A percentile compares a stretch with the other conserved stretches of the same genome.
phyloP scores from a whole-genome alignment of 805 yeast species.

The Candida pseudofarinosa region DNA sequence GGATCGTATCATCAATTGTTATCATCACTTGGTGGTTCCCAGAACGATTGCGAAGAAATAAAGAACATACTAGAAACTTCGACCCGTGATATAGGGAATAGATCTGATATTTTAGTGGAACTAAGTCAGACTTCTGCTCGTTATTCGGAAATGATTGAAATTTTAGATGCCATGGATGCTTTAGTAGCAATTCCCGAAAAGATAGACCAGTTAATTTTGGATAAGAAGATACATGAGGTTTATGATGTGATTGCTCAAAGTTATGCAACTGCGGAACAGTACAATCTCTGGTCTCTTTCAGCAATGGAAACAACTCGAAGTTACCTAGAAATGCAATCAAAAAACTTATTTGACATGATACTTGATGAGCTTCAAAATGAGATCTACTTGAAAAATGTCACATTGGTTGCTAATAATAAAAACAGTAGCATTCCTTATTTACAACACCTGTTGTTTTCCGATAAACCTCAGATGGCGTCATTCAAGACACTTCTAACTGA shows the following conservation, averaged over 20 bases:
- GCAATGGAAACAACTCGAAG: slow-evolving; percentile 49
- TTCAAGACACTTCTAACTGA: slow-evolving; percentile 29
- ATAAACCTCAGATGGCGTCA: slow-evolving; percentile 34
- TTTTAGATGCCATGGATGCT: slow-evolving; percentile 62
- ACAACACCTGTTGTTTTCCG: slow-evolving; percentile 20
- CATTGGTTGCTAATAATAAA: slow-evolving; percentile 5
- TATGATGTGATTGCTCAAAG: slow-evolving; percentile 49
- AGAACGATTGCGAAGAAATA: slow-evolving; percentile 48
- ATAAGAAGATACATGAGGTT: slow-evolving; percentile 64
- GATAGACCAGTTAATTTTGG: slow-evolving; percentile 65
- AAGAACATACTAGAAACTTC: slow-evolving; percentile 47
- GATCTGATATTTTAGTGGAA: slow-evolving; percentile 57
- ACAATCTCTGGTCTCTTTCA: slow-evolving; percentile 54
- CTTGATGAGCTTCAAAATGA: slow-evolving; percentile 74
- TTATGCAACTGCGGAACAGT: slow-evolving; percentile 42
- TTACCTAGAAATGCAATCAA: slow-evolving; percentile 53
- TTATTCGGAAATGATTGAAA: slow-evolving; percentile 65
- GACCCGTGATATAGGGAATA: slow-evolving; percentile 45
- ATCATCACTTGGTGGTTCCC: slow-evolving; percentile 60
- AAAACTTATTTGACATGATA: slow-evolving; percentile 61
- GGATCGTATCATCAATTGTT: slow-evolving; percentile 79
- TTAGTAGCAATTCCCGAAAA: slow-evolving; percentile 55
- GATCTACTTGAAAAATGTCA: slow-evolving; percentile 49
- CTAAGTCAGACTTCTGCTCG: slow-evolving; percentile 59
- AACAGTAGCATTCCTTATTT: slow-evolving; percentile 14